Evolutionary conservation across 305 asterid species (phyloP), one percentile per base, ranked within the genome.

Genomic region (Ilex paraguariensis): DNA sequence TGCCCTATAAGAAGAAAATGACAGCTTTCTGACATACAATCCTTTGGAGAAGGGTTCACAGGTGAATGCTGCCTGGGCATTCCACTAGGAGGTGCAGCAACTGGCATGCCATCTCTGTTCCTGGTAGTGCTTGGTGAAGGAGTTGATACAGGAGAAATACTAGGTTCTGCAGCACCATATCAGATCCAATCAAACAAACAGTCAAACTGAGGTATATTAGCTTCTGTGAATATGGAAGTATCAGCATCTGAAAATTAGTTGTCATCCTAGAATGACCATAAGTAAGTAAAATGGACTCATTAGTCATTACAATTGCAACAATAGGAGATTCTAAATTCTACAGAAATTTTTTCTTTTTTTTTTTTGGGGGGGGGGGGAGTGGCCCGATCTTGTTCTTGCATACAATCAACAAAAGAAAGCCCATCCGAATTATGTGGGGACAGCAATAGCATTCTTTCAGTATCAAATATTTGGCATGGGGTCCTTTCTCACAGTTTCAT

Each of bases 111-210:
- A 57, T 68, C 78, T 68, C 74, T 40, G 64, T 57, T 69, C 48
- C 60, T 57, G 5, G 56, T 71, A 70, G 70, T 75, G 75, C 82
- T 79, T 49, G 87, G 87, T 65, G 79, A 76, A 53, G 87, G 85
- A 62, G 94, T 68, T 61, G 73, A 76, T 28, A 66, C 63, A 66
- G 80, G 81, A 66, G 84, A 59, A 42, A 64, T 48, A 64, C 48
- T 66, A 73, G 74, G 82, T 65, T 72, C 86, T 79, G 63, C 81
- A 65, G 77, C 74, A 78, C 69, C 67, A 62, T 28, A 59, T 49
- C 50, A 63, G 54, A 62, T 11, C 39, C n/a, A 52, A 11, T 66
- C 63, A 42, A 60, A 66, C 51, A 13, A 51, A 50, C 28, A 53
- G 57, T 49, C 48, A 42, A 21, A 57, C 31, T 11, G 46, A n/a